Evolutionary conservation across 495 filamentous ascomycete genomes (phyloP), one percentile per base, ranked within the genome.

Genomic region (Chaetomidium leptoderma): DNA sequence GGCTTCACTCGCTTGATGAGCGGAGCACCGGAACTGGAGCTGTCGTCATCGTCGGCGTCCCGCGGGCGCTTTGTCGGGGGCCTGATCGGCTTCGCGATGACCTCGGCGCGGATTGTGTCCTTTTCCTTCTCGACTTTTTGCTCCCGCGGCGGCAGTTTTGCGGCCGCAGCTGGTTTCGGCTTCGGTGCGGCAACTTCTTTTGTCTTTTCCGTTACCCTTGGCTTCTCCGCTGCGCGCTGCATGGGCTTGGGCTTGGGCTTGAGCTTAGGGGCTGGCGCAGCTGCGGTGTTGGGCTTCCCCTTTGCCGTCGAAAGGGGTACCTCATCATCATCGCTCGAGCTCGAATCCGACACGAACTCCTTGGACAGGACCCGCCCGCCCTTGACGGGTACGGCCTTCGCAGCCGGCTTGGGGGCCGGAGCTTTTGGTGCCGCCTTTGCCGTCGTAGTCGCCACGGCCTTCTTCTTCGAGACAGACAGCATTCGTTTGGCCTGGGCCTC

Each of bases 291-390:
- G 47, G 74, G 60, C 36, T 76, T 72, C 8, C 68, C 57, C 35
- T 72, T 66, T 7, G 71, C 72, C 14, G 65, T 62, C 26, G 76
- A 70, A 9, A 74, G 59, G 0, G 72, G 62, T 17, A 55, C 67
- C 44, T 76, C 68, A 55, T 79, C 68, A 55, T 79, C 72, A 59
- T 84, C 82, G 13, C 89, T 86, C 17, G 89, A 88, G 62, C 89
- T 86, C 0, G 90, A 92, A 58, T 89, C 84, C 44, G 84, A 74
- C 16, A 95, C 81, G 57, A 86, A 86, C 71, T 92, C 88, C 6
- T 84, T 80, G 1, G 90, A 95, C 56, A 60, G 54, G 19, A 58
- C 57, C 30, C 63, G 61, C 17, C 55, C 61, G 16, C 29, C 61
- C 32, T 60, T 71, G 11, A 61, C 17, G 23, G 65, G 36, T 16